A percentile compares a stretch with the other conserved stretches of the same genome.
phyloP scores from a whole-genome alignment of 139 green algal species.

The Haematococcus lacustris region DNA sequence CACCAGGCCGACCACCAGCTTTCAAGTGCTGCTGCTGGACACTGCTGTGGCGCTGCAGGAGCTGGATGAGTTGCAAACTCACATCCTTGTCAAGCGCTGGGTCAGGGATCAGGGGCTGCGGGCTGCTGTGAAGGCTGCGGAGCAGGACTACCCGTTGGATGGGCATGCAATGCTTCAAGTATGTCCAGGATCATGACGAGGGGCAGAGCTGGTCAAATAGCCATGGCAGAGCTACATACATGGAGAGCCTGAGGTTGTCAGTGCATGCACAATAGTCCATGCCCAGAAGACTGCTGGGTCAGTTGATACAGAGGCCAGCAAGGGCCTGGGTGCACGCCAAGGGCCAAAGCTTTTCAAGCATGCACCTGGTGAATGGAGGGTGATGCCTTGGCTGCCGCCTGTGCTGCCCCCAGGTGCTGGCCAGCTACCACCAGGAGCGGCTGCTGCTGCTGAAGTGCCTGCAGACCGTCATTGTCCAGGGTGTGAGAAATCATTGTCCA shows the following conservation, averaged over 20 bases:
- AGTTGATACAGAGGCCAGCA: neutral
- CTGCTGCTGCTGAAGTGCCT: slow-evolving; percentile 42
- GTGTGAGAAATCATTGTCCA: slow-evolving; percentile 5
- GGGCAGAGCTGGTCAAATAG: neutral
- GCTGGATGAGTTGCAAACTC: slow-evolving; percentile 60
- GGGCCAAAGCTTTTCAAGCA: neutral
- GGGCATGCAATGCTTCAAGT: neutral
- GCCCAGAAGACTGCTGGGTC: neutral
- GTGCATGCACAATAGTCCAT: neutral
- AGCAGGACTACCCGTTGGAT: neutral
- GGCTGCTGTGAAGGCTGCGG: neutral
- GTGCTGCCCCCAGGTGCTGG: slow-evolving; percentile 16
- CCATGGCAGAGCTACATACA: neutral
- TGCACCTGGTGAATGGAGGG: neutral
- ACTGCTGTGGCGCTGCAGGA: slow-evolving; percentile 17
- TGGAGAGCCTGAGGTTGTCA: neutral
- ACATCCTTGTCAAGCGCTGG: slow-evolving; percentile 60
- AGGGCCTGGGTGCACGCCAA: neutral
- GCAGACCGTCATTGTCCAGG: slow-evolving; percentile 42
- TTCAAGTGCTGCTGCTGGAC: neutral
- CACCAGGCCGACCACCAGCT: neutral
- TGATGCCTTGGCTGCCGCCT: neutral
- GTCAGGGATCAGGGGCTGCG: slow-evolving; percentile 24
- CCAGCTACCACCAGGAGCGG: slow-evolving; percentile 45
- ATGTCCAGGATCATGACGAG: neutral